Evolutionary conservation across 768 basidiomycete genomes (phyloP), one percentile per base, ranked within the genome.

Genomic region (Austroboletus festivus): DNA sequence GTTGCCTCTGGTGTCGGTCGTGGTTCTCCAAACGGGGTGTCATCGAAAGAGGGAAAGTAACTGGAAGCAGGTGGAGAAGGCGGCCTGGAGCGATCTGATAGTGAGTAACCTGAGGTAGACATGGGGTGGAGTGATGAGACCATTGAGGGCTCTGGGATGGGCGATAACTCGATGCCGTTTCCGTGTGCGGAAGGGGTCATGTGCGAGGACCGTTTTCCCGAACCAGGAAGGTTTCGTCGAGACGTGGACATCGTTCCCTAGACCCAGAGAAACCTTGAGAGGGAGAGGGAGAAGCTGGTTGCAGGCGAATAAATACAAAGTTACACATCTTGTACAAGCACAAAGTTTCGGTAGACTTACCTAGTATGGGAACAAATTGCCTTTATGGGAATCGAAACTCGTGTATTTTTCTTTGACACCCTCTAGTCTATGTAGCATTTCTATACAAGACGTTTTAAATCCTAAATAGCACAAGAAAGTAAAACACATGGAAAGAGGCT

Each of bases 61-160:
- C 86, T 77, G 3, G 89, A 89, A 0, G 89, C 89, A 0, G 89
- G 89, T 2, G 88, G 89, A 6, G 86, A 87, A 2, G 74, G 73
- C 1, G 62, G 50, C 41, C 74, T 63, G 39, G 38, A 0, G 0
- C 4, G 55, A 9, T 67, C 64, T 13, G 35, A 43, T 3, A 40
- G 54, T 13, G 55, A n/a, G 20, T 62, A 42, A 9, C 35, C 28
- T 20, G 37, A 5, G 10, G 55, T 41, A 38, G 60, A 44, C 37
- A 18, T 52, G 34, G 54, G 26, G 50, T 61, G 53, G 33, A 33
- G 46, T 0, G 60, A 55, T 1, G 67, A 68, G 43, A 50, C 42
- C 2, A n/a, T 23, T 10, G 58, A 53, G 24, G 60, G 47, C 26
- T 54, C 59, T 2, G 47, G 23, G 9, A 58, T 31, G 13, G 48